These are phyloP conservation scores for Steccherinum ochraceum DNA, from an alignment of 768 basidiomycete species.

Conservation along the genomic window DNA sequence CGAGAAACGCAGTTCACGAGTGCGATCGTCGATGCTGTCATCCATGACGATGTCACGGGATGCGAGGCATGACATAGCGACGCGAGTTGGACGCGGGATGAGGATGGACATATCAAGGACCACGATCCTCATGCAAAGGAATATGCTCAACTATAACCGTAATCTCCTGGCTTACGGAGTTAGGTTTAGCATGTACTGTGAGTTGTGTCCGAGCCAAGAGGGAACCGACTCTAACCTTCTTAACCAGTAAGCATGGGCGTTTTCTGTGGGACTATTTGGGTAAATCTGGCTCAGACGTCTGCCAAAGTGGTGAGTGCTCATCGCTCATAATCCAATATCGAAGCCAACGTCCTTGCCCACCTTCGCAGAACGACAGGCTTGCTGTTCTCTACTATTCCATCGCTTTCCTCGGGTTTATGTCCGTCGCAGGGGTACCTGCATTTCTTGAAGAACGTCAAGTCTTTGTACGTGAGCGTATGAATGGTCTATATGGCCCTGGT, in stretches of 20 bases:
- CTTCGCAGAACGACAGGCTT: constrained; percentile 43
- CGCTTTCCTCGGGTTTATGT: constrained; percentile 52
- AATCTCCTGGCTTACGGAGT: constrained; percentile 57
- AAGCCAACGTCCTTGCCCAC: too few species aligned
- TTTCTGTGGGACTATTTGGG: constrained; percentile 45
- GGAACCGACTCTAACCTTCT: too few species aligned
- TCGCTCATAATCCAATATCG: too few species aligned
- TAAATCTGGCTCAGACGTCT: constrained; percentile 20
- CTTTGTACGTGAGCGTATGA: constrained; percentile 49
- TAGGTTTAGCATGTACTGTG: constrained; percentile 47
- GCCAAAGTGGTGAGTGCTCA: too few species aligned
- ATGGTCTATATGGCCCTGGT: constrained; percentile 49
- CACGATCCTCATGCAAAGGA: constrained; percentile 40
- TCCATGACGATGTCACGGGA: too few species aligned
- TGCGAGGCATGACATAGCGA: too few species aligned
- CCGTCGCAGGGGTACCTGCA: constrained; percentile 53
- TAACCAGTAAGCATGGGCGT: constrained; percentile 24
- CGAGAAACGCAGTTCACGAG: too few species aligned
- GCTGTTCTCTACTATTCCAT: constrained; percentile 53
- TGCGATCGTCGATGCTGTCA: too few species aligned
- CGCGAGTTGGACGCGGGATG: neutral
- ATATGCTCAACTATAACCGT: constrained; percentile 41
- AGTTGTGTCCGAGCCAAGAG: too few species aligned
- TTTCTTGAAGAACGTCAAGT: constrained; percentile 55
- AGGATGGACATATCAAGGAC: constrained; percentile 34